phyloP scores from a whole-genome alignment of 805 yeast species.

The Ogataea ganodermae region DNA sequence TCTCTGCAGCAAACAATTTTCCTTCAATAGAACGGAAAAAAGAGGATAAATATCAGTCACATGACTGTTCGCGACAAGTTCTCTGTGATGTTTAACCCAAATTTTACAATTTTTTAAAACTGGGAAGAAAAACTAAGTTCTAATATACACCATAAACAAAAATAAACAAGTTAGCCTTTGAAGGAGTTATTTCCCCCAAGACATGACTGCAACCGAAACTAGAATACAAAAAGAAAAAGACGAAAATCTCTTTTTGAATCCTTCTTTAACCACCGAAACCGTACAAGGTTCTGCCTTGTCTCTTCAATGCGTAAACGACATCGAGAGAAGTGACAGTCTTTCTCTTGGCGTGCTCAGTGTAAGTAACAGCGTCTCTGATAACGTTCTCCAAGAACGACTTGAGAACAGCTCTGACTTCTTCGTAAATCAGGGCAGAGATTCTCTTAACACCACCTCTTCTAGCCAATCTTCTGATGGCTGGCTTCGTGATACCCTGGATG shows the following conservation, averaged over 20 bases:
- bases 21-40: background rate
- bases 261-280: slow-evolving; percentile 96
- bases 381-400: slow-evolving; percentile 96
- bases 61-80: too few species aligned
- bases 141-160: slow-evolving; percentile 14
- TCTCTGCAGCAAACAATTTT: too few species aligned
- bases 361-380: slow-evolving; percentile 98
- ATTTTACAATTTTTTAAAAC: background rate
- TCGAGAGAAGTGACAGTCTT: slow-evolving; percentile 99
- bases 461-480: slow-evolving; percentile 99
- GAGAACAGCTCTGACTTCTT: slow-evolving; percentile 96
- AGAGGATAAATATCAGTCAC: background rate
- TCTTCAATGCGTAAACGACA: slow-evolving; percentile 98
- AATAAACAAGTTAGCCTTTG: slow-evolving; percentile 8
- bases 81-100: too few species aligned
- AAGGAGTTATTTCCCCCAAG: slow-evolving; percentile 11
- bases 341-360: slow-evolving; percentile 99
- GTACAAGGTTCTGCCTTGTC: slow-evolving; percentile 99
- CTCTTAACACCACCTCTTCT: slow-evolving; percentile 99
- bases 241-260: slow-evolving; percentile 10
- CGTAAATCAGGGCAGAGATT: slow-evolving; percentile 97
- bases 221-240: slow-evolving; percentile 21
- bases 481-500: slow-evolving; percentile 99
- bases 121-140: slow-evolving; percentile 9
- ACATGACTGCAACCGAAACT: slow-evolving; percentile 23